Evolutionary conservation across 768 basidiomycete genomes (phyloP).

Genomic region (Leccinum obscurum): DNA sequence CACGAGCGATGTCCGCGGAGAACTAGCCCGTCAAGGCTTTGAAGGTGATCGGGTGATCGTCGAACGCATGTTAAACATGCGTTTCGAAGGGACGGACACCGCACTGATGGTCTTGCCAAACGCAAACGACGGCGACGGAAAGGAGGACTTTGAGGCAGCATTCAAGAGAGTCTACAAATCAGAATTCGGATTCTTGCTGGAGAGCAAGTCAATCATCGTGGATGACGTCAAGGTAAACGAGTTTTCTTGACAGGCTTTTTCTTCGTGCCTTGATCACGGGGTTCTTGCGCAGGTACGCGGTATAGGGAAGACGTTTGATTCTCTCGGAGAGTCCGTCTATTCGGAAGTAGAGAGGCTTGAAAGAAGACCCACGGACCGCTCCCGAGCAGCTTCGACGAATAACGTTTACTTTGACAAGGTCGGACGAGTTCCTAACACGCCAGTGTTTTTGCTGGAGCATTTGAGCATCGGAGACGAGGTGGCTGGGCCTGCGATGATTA

Average conservation of each 20-base stretch:
- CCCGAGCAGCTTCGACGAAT: conserved; percentile 51
- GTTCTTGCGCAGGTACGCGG: conserved; percentile 64
- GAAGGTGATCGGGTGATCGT: conserved; percentile 65
- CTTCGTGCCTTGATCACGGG: neutral
- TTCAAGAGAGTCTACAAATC: conserved; percentile 81
- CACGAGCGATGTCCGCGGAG: conserved; percentile 56
- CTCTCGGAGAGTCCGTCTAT: conserved; percentile 77
- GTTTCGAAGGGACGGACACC: conserved; percentile 93
- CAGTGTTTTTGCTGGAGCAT: conserved; percentile 70
- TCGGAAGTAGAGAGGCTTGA: conserved; percentile 62
- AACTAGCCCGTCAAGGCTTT: conserved; percentile 83
- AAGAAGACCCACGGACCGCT: conserved; percentile 37
- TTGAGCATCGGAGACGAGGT: conserved; percentile 71
- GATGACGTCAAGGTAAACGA: conserved; percentile 83
- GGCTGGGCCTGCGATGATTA: conserved; percentile 88
- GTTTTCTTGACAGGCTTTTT: neutral
- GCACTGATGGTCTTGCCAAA: conserved; percentile 81
- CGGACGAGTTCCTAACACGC: conserved; percentile 75
- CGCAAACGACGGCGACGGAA: conserved; percentile 47
- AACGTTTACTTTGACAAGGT: conserved; percentile 83
- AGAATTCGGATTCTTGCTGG: conserved; percentile 91
- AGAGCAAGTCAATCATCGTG: conserved; percentile 79
- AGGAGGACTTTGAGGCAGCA: conserved; percentile 73
- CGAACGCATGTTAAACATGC: conserved; percentile 89
- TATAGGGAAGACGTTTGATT: conserved; percentile 87